These are phyloP conservation scores for Cutaneotrichosporon cyanovorans DNA, from an alignment of 1,284 basidiomycete species.

Conservation along the genomic window DNA sequence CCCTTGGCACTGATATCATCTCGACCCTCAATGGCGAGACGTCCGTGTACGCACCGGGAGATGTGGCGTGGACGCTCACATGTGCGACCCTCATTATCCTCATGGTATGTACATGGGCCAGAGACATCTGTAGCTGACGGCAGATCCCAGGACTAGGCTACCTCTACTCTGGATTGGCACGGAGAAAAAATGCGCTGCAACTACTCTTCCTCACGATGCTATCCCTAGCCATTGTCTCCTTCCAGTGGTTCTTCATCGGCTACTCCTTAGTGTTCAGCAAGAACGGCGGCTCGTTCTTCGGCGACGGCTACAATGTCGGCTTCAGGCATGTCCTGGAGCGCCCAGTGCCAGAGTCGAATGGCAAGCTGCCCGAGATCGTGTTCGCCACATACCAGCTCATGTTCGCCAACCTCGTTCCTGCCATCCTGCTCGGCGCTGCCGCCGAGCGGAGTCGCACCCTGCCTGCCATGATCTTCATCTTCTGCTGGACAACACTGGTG, in stretches of 20 bases:
- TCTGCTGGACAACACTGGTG: slow-evolving; percentile 58
- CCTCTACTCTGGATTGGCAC: slow-evolving; percentile 78
- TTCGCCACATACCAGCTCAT: slow-evolving; percentile 77
- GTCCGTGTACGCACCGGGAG: slow-evolving; percentile 60
- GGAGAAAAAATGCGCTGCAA: slow-evolving; percentile 55
- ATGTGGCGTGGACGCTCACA: slow-evolving; percentile 74
- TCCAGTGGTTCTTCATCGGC: slow-evolving; percentile 86
- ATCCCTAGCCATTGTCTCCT: slow-evolving; percentile 62
- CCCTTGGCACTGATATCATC: slow-evolving; percentile 28
- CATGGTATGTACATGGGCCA: slow-evolving; percentile 34
- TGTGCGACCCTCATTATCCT: slow-evolving; percentile 68
- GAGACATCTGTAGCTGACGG: not conserved
- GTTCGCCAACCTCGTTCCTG: slow-evolving; percentile 49
- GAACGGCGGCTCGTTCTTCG: slow-evolving; percentile 57
- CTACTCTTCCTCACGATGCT: slow-evolving; percentile 53
- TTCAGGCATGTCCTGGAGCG: slow-evolving; percentile 62
- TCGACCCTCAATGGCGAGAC: slow-evolving; percentile 18
- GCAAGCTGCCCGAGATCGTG: slow-evolving; percentile 50
- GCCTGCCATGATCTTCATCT: slow-evolving; percentile 79
- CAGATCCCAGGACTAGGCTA: slow-evolving; percentile 61
- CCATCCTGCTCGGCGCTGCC: slow-evolving; percentile 55
- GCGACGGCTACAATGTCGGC: slow-evolving; percentile 54
- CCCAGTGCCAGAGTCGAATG: slow-evolving; percentile 60
- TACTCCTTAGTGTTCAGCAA: slow-evolving; percentile 74
- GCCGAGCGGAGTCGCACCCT: slow-evolving; percentile 82